Conservation (phyloP, 2,329 filamentous ascomycete genomes). For the Phyllosticta citribraziliensis region DNA sequence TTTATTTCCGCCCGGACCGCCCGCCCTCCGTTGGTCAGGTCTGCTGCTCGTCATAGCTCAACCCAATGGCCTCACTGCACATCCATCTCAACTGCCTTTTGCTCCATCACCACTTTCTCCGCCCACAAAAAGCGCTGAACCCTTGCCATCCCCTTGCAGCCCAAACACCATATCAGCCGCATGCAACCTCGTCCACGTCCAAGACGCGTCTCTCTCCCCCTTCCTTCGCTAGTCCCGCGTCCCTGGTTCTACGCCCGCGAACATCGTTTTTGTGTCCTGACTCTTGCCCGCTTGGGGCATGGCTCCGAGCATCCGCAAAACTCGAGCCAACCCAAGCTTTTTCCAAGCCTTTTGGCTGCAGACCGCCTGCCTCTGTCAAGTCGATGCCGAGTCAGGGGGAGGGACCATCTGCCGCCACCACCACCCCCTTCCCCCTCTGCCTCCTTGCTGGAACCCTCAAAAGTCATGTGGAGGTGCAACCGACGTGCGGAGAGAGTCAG, state of each 20-base stretch:
- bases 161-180: background rate
- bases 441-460: background rate
- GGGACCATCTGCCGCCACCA: background rate
- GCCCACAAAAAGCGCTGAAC: background rate
- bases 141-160: background rate
- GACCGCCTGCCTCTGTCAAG: background rate
- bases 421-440: background rate
- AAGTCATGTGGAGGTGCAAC: background rate
- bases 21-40: background rate
- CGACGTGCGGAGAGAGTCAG: background rate
- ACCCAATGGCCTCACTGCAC: background rate
- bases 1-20: background rate
- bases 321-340: background rate
- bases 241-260: background rate
- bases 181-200: background rate
- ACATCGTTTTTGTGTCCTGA: background rate
- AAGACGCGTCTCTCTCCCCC: background rate
- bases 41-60: background rate
- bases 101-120: background rate
- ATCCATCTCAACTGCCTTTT: background rate
- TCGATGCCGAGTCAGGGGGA: background rate
- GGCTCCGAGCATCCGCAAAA: background rate
- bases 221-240: background rate
- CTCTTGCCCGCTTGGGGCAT: background rate
- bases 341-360: background rate